Evolutionary conservation across 2,329 filamentous ascomycete genomes (phyloP), one percentile per base, ranked within the genome.

Genomic region (Fonsecaea multimorphosa): DNA sequence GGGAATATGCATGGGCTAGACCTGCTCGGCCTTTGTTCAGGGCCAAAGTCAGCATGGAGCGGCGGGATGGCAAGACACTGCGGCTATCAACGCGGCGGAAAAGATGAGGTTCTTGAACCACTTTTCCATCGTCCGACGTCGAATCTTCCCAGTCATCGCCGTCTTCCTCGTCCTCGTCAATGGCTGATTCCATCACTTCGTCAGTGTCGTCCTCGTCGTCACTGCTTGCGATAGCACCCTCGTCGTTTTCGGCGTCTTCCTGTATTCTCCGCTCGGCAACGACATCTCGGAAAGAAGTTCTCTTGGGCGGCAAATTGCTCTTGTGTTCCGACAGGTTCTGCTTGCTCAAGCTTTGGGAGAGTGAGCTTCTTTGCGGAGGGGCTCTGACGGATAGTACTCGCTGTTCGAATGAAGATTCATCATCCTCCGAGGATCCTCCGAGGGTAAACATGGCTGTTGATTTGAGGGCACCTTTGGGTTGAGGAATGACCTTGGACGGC

Each of bases 41-140:
- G 84, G 94, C 90, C 59, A 94, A 88, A 0, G 93, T 97, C 71
- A 99, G 89, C 46, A 98, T 86, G 1, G 94, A 98, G 58, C 91
- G 89, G 56, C 91, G 88, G 1, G 94, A 96, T 1, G 91, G 89
- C 29, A 98, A 83, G 74, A 97, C 92, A 7, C 89, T 87, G 76
- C 89, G 89, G 46, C 93, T 97, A 77, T 97, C 92, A 56, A 98
- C 93, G 8, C 95, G 90, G 77, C 93, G 89, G 84, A 99, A 99
- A 73, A 92, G 84, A 22, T 87, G 85, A 74, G 87, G 89, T 67
- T 95, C 90, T 68, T 95, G 91, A 58, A 93, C 85, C 1, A 91
- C 91, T 71, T 91, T 90, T 64, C 89, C 91, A 75, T 91, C 95
- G 72, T 96, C 91, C 68, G 91, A 91, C 24, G 91, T 87, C 0